phyloP scores from a whole-genome alignment of 1,284 basidiomycete species.

The Phylloporus gajari region DNA sequence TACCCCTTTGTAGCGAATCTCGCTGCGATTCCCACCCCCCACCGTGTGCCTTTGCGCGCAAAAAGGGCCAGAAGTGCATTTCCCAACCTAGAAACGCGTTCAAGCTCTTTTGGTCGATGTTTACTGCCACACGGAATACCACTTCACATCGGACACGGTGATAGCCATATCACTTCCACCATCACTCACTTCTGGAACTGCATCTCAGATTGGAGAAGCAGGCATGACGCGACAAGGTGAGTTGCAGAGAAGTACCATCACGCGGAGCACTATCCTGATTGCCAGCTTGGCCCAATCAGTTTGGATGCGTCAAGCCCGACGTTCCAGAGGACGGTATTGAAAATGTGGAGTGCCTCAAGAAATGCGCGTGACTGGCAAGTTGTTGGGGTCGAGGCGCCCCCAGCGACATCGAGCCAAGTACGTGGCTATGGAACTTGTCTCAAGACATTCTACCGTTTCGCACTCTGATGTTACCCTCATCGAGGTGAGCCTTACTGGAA shows the following conservation, averaged over 20 bases:
- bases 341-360: constrained; percentile 60
- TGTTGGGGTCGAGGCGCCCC: background rate
- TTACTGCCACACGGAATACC: constrained; percentile 60
- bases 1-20: too few species aligned
- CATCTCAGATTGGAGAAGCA: constrained; percentile 59
- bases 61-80: too few species aligned
- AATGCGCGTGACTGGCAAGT: constrained; percentile 64
- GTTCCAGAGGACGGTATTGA: constrained; percentile 44
- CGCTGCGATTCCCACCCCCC: too few species aligned
- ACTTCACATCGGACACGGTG: constrained; percentile 59
- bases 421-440: background rate
- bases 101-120: too few species aligned
- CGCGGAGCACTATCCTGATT: constrained; percentile 59
- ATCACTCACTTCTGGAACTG: constrained; percentile 64
- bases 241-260: constrained; percentile 69
- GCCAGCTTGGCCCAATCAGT: constrained; percentile 54
- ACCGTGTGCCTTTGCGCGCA: too few species aligned
- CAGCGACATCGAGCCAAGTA: background rate
- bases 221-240: constrained; percentile 63
- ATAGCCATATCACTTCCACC: constrained; percentile 68
- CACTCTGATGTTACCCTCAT: constrained; percentile 43
- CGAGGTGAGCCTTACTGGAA: constrained; percentile 24
- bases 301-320: constrained; percentile 57
- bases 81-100: too few species aligned
- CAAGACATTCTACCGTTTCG: constrained; percentile 43